Evolutionary conservation across 345 rosid genomes (phyloP), one percentile per base, ranked within the genome.

Genomic region (Hirschfeldia incana): DNA sequence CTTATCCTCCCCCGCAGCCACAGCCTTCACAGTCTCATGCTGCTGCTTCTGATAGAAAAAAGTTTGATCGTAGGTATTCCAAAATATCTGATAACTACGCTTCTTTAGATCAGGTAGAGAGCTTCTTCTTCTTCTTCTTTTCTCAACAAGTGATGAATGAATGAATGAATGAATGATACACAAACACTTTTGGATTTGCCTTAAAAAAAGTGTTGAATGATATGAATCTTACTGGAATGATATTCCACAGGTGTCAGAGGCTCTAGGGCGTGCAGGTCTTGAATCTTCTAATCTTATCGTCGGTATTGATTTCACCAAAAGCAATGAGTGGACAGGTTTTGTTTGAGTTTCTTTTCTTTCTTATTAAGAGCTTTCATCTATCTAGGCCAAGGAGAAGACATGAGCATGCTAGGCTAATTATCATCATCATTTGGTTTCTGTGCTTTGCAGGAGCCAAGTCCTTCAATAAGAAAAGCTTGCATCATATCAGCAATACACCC

Each of bases 211-310:
- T 39, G 3, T 32, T 68, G 71, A 59, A 13, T 11, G 21, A 21
- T 57, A 21, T 33, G 21, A 32, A 21, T 79, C 15, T 21, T 21
- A 21, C 21, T 21, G 21, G 21, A 21, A 21, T 21, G 21, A 21
- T 21, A 21, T 21, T 29, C 32, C 32, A 29, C 64, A 80, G 99
- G 99, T 95, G 32, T 85, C 97, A 0, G 94, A 69, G 77, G 99
- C 94, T 68, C 93, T 95, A 74, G 88, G 92, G 29, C 87, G 69
- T 65, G 89, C 98, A 26, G 99, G 99, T 63, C 89, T 95, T 46
- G 98, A 95, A 85, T 93, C 99, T 71, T 95, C 98, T n/a, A 95
- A 95, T 88, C 97, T 95, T 65, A 85, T 95, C 51, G 89, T 95
- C 65, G 99, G 99, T 71, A 85, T 95, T 77, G 99, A 95, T 89